Evolutionary conservation across 305 asterid genomes (phyloP), one percentile per base, ranked within the genome.

Genomic region (Striga hermonthica): DNA sequence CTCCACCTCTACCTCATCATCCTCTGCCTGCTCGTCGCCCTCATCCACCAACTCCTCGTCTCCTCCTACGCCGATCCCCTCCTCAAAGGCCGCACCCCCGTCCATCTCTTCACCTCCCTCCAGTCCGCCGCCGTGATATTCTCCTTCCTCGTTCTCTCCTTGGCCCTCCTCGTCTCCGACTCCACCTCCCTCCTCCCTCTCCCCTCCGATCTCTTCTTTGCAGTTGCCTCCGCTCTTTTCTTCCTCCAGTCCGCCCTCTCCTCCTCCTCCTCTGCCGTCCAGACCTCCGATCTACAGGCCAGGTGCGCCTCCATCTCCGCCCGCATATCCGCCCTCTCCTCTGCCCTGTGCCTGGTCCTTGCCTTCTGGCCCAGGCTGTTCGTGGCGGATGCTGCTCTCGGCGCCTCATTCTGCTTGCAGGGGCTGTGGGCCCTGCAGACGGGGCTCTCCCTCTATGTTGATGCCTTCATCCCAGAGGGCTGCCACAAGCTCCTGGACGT

Each of bases 401-500:
- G 87, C 2, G 81, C 78, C 60, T 82, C 97, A 13, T 48, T 89
- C 62, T 86, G 82, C 75, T 83, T 92, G 73, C 98, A 89, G 74
- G 98, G 97, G 2, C 77, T 89, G 6, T 92, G 98, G 97, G 86
- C 86, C 13, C 78, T 92, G 35, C 98, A 92, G 79, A 86, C 96
- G 0, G 98, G 97, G 31, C 89, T 90, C 12, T 81, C 96, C 6
- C 86, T 89, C 38, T 87, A 90, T 43, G 96, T 90, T 0, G 97
- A 92, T 11, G 95, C 95, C 4, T 92, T 92, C 71, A 84, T 92
- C 41, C 98, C 98, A 0, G 94, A 87, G 67, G 98, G 98, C 31
- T 92, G 98, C 79, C 98, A 92, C 81, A 87, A 87, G 87, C 77
- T 92, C 58, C 83, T 92, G 1, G 98, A 90, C 55, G 98, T 90